Base-by-base conservation (phyloP, 2,329 filamentous ascomycete species). In the Lachnellula subtilissima region DNA sequence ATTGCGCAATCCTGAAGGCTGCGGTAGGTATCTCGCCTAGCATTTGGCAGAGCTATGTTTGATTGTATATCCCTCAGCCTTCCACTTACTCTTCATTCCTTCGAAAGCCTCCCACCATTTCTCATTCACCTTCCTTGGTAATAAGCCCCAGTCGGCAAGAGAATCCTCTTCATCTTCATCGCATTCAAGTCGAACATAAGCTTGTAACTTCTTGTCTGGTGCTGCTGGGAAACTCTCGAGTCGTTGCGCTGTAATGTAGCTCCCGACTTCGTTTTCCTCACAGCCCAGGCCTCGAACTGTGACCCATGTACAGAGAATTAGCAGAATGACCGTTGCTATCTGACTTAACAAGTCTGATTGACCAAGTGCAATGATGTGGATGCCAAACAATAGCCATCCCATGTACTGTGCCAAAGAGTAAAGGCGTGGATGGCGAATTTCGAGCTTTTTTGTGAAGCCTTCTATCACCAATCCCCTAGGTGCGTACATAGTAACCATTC, bases 261-360 rank as follows among this genome's bases (percentile, higher is more conserved):
- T 14, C 7, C 14, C 35, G 14, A 37, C 14, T 7, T 37, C 7
- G 35, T 37, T 8, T 37, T 37, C 35, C 7, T 37, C 14, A 14
- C 35, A 37, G 14, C 35, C 35, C 7, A 37, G 35, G 14, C 35
- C 35, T 37, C 14, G 7, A 7, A 14, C 35, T 8, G 35, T 37
- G 35, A 14, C 52, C 77, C 77, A 46, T 80, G 70, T 53, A 19
- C 46, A 46, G 9, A 43, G 22, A 17, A 57, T 47, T 7, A 57
- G 40, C 19, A 57, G 23, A 23, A 43, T 46, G 28, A 57, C 55
- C n/a, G 46, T 48, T 25, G 17, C 28, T 25, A 52, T 40, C 15
- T 58, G 37, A 9, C 28, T 52, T n/a, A 52, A 4, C 6, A 55
- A 48, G 37, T 52, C 48, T 1, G 47, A 55, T 19, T 58, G 37